Evolutionary conservation across 2,329 filamentous ascomycete genomes (phyloP).

Genomic region (Verticillium zaregamsianum): DNA sequence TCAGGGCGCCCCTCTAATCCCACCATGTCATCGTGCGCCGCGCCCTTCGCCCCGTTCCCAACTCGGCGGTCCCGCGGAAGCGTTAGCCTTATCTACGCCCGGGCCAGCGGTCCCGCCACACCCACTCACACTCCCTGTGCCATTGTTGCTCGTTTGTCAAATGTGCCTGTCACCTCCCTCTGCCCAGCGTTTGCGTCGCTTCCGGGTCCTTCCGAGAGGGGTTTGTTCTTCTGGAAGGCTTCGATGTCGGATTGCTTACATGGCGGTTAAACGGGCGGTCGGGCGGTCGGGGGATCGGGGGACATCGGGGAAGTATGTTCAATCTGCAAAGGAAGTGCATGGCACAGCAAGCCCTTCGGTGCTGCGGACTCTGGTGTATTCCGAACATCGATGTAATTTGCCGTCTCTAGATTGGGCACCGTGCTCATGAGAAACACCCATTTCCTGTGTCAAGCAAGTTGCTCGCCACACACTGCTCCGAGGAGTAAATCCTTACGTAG

Average conservation of each 20-base stretch:
- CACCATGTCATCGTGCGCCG: not conserved
- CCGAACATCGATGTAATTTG: too few species aligned
- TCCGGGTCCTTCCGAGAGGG: not conserved
- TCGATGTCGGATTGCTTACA: not conserved
- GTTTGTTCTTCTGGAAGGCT: not conserved
- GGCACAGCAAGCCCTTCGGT: too few species aligned
- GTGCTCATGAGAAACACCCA: too few species aligned
- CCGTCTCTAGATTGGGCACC: too few species aligned
- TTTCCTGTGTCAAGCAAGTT: too few species aligned
- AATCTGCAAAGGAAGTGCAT: too few species aligned
- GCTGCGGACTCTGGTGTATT: too few species aligned
- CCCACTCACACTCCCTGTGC: not conserved
- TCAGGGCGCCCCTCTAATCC: not conserved
- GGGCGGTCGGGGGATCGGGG: not conserved
- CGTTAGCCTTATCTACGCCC: not conserved
- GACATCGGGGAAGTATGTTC: not conserved
- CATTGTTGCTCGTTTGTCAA: not conserved
- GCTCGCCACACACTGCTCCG: too few species aligned
- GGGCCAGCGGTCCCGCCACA: not conserved
- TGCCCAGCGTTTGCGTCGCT: not conserved
- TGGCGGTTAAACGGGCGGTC: not conserved
- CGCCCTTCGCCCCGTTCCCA: not conserved
- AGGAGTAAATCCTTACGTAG: too few species aligned
- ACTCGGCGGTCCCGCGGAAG: not conserved
- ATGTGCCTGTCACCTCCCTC: not conserved